Base-by-base conservation (phyloP, 768 basidiomycete genomes). In the Lactarius deliciosus region DNA sequence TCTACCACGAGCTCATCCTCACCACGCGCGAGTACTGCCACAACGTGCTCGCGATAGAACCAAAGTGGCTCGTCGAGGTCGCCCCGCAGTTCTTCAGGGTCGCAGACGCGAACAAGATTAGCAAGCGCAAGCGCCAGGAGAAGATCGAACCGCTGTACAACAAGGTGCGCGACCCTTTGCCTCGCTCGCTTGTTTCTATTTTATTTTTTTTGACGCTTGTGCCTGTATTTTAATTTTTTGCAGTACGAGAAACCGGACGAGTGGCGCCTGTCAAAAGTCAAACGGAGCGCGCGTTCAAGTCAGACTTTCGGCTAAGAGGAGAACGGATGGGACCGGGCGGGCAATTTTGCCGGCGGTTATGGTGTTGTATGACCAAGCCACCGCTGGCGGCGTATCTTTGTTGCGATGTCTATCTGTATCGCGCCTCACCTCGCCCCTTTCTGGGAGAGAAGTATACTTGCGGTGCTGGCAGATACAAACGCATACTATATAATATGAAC, bases 51-150 rank as follows among this genome's bases (percentile, higher is more conserved):
- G 92, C 94, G 0, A 85, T 99, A 66, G 97, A 99, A 75, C 96
- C 97, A 5, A 97, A 97, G 76, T 99, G 96, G 97, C 86, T 98
- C 9, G 92, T 95, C 20, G 96, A 99, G 74, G 95, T 96, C 28
- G 97, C 96, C 8, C 96, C 97, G 1, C 94, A 96, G 67, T 98
- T 97, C 83, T 99, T 98, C 89, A 93, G 92, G 77, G 94, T 99
- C 54, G 95, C 96, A 2, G 97, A 98, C 77, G 91, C 87, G 61
- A 96, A 95, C 80, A 98, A 97, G 78, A 96, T 98, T 79, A 95
- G 92, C 74, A 96, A 96, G 77, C 85, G 94, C 71, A 98, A 97
- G 83, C 87, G 84, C 77, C 90, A 94, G 76, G 95, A 96, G 81
- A 97, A 95, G 85, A 97, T 97, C 70, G 94, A 96, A 74, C 96